Base-by-base conservation (phyloP, 371 early-diverging fungal genomes). In the Mucor ambiguus region DNA sequence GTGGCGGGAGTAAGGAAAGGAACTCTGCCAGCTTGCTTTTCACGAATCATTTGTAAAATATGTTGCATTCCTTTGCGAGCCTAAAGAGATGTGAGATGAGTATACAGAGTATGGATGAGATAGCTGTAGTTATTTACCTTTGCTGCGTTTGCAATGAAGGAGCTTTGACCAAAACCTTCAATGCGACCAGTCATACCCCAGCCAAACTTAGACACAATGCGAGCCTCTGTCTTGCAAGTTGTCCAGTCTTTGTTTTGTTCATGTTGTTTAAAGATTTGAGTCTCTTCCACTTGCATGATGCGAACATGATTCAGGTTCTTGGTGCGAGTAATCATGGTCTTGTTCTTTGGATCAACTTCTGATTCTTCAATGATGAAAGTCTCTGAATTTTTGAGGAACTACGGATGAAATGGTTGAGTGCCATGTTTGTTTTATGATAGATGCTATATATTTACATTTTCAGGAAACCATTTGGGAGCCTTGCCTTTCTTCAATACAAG, bases 261-360 rank as follows among this genome's bases (percentile, higher is more conserved):
- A 38, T 74, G 68, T 43, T 88, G 88, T 32, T 76, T 80, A 61
- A 93, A 88, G 22, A 85, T 91, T 76, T 96, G 96, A 29, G 89
- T 88, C 74, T 97, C 98, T 71, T 95, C 96, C 26, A 98, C 89
- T 66, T 93, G 87, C 92, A 98, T 92, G 32, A 96, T 79, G 55
- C 97, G 89, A 41, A 89, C 92, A 74, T 98, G 98, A 62, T 92
- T 93, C 57, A 98, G 72, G 75, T 98, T 98, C 67, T 91, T 87
- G 32, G 95, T 93, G 10, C 86, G 84, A 30, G 96, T 94, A 30
- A 84, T 82, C 92, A 98, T 94, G 20, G 85, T 90, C 63, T 86
- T 80, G 16, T 78, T 76, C 55, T 79, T 74, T 12, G 93, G 93
- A 79, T 98, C 90, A 26, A 97, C 91, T 65, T 87, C 87, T 14